These are phyloP conservation scores for Naumovozyma baii DNA, from an alignment of 805 yeast species.

Conservation along the genomic window DNA sequence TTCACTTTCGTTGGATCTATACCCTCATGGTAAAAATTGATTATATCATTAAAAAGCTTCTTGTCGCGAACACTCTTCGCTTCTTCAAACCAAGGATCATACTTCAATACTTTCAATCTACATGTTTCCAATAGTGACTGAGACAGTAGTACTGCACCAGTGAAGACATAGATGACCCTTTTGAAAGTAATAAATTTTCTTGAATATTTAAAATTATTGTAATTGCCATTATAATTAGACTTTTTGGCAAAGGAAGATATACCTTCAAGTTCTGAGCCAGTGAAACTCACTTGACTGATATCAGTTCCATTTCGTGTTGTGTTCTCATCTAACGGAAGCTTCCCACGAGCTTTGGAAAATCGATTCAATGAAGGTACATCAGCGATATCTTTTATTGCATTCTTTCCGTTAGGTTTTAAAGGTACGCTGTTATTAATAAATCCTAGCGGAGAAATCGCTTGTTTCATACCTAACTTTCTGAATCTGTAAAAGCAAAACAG, in stretches of 20 bases:
- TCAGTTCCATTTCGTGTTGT: too few species aligned
- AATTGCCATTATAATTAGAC: not conserved
- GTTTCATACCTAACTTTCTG: slow-evolving; percentile 7
- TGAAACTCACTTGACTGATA: too few species aligned
- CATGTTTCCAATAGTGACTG: slow-evolving; percentile 48
- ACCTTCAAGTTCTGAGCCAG: not conserved
- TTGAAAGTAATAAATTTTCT: not conserved
- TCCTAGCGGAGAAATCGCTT: not conserved
- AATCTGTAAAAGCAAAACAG: slow-evolving; percentile 20
- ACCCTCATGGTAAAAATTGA: slow-evolving; percentile 28
- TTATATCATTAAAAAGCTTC: slow-evolving; percentile 29
- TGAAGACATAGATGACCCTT: slow-evolving; percentile 13
- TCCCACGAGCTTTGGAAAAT: slow-evolving; percentile 25
- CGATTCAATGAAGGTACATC: slow-evolving; percentile 28
- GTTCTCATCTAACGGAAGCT: not conserved
- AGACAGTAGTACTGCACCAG: slow-evolving; percentile 42
- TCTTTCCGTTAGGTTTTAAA: not conserved
- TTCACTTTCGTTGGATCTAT: slow-evolving; percentile 29
- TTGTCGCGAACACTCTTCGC: slow-evolving; percentile 44
- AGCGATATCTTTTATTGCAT: slow-evolving; percentile 21
- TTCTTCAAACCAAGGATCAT: slow-evolving; percentile 69
- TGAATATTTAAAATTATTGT: not conserved
- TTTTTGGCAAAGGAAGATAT: not conserved
- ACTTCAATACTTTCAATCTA: slow-evolving; percentile 35
- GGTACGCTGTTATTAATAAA: not conserved